Base-by-base conservation (phyloP, 805 yeast genomes). In the Nakazawaea peltata region DNA sequence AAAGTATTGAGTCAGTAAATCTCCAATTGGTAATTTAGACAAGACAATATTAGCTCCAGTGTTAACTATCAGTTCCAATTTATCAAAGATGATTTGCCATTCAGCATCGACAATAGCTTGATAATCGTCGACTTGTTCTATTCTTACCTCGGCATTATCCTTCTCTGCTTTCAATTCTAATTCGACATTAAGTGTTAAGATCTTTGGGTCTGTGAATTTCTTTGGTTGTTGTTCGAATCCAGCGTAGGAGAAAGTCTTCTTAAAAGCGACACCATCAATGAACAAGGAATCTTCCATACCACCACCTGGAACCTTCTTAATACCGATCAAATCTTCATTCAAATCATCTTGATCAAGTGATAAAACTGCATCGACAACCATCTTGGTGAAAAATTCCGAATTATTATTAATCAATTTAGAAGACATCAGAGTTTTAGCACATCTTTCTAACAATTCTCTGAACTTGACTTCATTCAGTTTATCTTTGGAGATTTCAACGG, bases 201-300 rank as follows among this genome's bases (percentile, higher is more conserved):
- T 76, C 58, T 80, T 84, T 31, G 98, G 96, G 57, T 84, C 67
- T 14, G 50, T 49, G 56, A 92, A 86, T 34, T 57, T 61, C 60
- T 92, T 92, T 34, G 98, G 98, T 61, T 92, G 98, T 66, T 92
- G 98, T 61, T 92, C 98, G 56, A 92, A 92, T 3, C 98, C 98
- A 31, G 98, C 98, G 51, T 92, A 92, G 18, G 97, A 81, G 51
- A 92, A 92, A 0, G 98, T 88, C 65, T 92, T 92, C 54, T 92
- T 86, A 63, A 92, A 92, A 3, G 97, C 98, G 41, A 92, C 97
- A 54, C 98, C 98, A 48, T 84, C 74, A 34, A 92, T 74, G 48
- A 87, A 83, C 42, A 77, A 53, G 9, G 97, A 82, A 50, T 92
- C 97, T 55, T 90, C 96, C 77, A 92, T 81, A 33, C 88, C 83